Base-by-base conservation (phyloP, 2,329 filamentous ascomycete species). In the Fusarium sambucinum region DNA sequence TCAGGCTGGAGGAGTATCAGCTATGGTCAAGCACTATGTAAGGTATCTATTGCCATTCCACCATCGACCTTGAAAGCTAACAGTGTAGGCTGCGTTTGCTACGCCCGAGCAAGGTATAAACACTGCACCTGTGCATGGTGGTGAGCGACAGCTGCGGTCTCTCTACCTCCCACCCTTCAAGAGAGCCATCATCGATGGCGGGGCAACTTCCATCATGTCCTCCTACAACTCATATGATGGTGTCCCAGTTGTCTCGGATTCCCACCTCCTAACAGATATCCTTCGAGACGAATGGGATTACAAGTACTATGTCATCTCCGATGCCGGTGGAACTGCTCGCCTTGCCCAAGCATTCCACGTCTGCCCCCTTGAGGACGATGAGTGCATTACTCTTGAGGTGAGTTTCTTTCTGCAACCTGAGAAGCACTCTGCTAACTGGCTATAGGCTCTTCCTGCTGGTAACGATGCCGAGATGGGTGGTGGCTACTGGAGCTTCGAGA, bases 391-490 rank as follows among this genome's bases (percentile, higher is more conserved):
- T 1, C 80, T 87, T 48, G 85, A 86, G 70, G 84, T 83, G 71
- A 63, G 79, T 21, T 16, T 5, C 12, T 6, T 2, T 3, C 25
- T 1, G 21, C 11, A 2, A 5, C 3, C 6, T 5, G 2, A 1
- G 1, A 4, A 29, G 3, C 11, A 10, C 23, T n/a, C n/a, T 51
- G 3, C 32, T 73, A 27, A 73, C 33, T 10, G 16, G 13, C 1
- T 17, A 16, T 59, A 86, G 78, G 81, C 87, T 11, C 83, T 93
- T 6, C 87, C 87, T 1, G 89, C 90, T 6, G 91, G 91, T 5
- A 90, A 88, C 50, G 91, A 93, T 70, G 84, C 91, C 14, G 91
- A 93, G 73, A 93, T 93, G 91, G 91, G 91, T 14, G 90, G 91
- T 38, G 91, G 91, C 21, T 90, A 88, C 21, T 93, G 87, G 80